Base-by-base conservation (phyloP, 768 basidiomycete genomes). In the Russula sp. region DNA sequence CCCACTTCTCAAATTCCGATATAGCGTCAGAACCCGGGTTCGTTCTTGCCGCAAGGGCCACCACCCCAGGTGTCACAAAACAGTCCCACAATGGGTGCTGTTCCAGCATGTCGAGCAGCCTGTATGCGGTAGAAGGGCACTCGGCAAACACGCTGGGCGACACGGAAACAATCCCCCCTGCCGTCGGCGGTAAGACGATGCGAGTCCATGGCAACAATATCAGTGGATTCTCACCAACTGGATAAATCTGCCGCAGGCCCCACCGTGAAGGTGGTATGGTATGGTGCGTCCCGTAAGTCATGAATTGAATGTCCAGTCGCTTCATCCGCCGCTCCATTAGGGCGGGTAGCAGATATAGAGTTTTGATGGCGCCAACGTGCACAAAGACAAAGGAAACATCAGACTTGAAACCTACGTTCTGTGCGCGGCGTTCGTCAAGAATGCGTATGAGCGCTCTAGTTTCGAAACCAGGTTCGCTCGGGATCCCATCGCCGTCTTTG, bases 91-190 rank as follows among this genome's bases (percentile, higher is more conserved):
- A 68, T 25, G 83, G 85, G 67, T 90, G 88, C 43, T 79, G 75
- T 58, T 75, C 71, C 14, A 87, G 71, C 66, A 81, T 75, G 22
- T 70, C 72, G 45, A 91, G 82, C 10, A 78, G 72, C 16, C 80
- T 69, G 45, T 75, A 71, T 11, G 82, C 71, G 14, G 77, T 81
- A 39, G 76, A 55, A 6, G 83, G 81, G 68, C 86, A 77, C 39
- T 81, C 78, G 13, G 78, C 64, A 50, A 91, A 76, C 20, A 82
- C 85, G 56, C 74, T 74, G 1, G 88, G 79, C 18, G 84, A 86
- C 61, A 91, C 87, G 1, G 88, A 88, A 2, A 84, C 78, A 63
- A 91, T 72, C 3, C 90, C 90, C 51, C 90, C 90, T 91, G 60
- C 6, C 18, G 32, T 10, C 14, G 25, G 61, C 35, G 36, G 35